Conservation (phyloP, 1,284 basidiomycete species). For the Salmacisia buchloeana region DNA sequence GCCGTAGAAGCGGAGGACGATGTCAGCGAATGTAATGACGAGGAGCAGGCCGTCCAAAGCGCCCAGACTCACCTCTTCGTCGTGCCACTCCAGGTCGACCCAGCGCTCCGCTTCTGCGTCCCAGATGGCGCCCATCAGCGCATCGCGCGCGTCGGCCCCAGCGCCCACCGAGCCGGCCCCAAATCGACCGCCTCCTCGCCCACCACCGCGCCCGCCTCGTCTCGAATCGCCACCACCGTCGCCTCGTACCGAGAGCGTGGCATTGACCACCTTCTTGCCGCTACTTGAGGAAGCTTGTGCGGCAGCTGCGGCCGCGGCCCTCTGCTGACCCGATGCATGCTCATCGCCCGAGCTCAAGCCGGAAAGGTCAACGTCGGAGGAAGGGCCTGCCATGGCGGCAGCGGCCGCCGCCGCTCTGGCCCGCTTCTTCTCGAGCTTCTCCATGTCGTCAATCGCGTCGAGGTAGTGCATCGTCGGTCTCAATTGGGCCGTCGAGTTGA, state of each 20-base stretch:
- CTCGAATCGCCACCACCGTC: conserved; percentile 18
- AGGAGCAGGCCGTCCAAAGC: background rate
- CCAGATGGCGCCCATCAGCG: conserved; percentile 36
- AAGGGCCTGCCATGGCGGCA: conserved; percentile 6
- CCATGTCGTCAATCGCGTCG: conserved; percentile 38
- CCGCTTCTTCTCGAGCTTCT: conserved; percentile 30
- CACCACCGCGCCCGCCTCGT: background rate
- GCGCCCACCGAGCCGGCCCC: conserved; percentile 13
- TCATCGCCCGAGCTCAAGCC: background rate
- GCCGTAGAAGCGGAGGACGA: background rate
- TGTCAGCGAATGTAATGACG: background rate
- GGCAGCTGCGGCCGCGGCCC: conserved; percentile 15
- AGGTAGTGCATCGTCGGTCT: conserved; percentile 49
- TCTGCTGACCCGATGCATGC: conserved; percentile 13
- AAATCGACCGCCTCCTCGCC: conserved; percentile 12
- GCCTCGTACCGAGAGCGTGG: conserved; percentile 35
- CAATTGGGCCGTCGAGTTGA: conserved; percentile 40
- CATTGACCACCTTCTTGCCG: conserved; percentile 6
- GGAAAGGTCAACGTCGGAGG: conserved; percentile 16
- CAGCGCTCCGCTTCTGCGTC: conserved; percentile 47
- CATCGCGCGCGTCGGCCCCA: conserved; percentile 22
- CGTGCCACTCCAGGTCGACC: conserved; percentile 44
- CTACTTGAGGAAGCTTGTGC: background rate
- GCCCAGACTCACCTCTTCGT: conserved; percentile 16
- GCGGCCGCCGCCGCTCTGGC: conserved; percentile 29